These are phyloP conservation scores for Amylostereum chailletii DNA, from an alignment of 1,284 basidiomycete species.

Conservation along the genomic window DNA sequence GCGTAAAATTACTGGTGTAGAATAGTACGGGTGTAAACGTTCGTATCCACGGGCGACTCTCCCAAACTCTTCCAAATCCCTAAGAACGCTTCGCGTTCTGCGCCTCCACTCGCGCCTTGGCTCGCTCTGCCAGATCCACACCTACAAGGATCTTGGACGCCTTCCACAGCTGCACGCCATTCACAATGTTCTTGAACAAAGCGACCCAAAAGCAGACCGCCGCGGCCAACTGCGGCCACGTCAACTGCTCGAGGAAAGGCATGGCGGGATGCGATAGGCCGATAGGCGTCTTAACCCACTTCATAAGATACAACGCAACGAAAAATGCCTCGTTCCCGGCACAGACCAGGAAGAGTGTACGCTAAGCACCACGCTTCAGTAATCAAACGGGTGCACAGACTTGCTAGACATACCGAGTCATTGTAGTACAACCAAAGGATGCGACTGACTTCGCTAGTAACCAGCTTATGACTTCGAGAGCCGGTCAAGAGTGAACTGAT, in stretches of 20 bases:
- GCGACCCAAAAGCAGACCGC: conserved; percentile 65
- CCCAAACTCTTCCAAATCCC: no score
- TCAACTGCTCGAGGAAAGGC: conserved; percentile 32
- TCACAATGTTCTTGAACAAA: conserved; percentile 87
- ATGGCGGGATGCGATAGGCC: conserved; percentile 23
- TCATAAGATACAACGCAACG: conserved; percentile 92
- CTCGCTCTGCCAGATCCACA: conserved; percentile 80
- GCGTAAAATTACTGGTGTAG: no score
- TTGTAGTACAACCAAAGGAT: conserved; percentile 95
- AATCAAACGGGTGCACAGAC: conserved; percentile 5
- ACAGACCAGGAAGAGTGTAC: conserved; percentile 88
- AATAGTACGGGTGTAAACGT: no score
- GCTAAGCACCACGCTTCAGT: conserved; percentile 30
- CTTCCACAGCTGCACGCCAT: conserved; percentile 97
- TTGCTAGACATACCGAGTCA: conserved; percentile 58
- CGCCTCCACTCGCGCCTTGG: conserved; percentile 50
- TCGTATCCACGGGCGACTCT: no score
- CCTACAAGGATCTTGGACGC: conserved; percentile 93
- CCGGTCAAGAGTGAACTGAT: conserved; percentile 88
- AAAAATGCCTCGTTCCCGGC: conserved; percentile 98
- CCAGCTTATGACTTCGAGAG: conserved; percentile 86
- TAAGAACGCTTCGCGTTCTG: conserved; percentile 3
- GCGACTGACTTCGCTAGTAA: conserved; percentile 85
- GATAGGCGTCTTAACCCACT: conserved; percentile 70
- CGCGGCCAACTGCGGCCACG: conserved; percentile 81